Evolutionary conservation across 306 rosid genomes (phyloP).

Genomic region (Canavalia gladiata): DNA sequence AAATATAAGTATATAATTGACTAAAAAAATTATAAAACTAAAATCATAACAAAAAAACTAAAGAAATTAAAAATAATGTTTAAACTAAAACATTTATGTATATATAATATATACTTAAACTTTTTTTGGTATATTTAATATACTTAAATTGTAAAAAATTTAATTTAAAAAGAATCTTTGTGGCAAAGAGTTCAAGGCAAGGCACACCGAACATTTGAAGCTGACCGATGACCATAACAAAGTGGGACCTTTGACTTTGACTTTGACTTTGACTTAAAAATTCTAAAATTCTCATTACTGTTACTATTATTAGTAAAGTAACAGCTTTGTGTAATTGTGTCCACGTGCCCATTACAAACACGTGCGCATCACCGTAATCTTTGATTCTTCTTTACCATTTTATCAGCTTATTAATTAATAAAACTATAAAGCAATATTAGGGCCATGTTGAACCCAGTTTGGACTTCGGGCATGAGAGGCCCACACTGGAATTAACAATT

Average conservation of each 20-base stretch:
- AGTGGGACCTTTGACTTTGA: conserved; percentile 48
- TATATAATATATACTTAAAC: too few species aligned
- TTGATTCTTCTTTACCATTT: background rate
- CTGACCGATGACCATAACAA: conserved; percentile 45
- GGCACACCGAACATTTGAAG: conserved; percentile 9
- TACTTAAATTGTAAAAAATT: background rate
- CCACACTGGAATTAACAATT: background rate
- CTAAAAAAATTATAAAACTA: too few species aligned
- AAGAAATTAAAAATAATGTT: too few species aligned
- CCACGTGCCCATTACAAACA: conserved; percentile 40
- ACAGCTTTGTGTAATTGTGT: background rate
- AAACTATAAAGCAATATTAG: too few species aligned
- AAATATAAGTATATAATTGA: too few species aligned
- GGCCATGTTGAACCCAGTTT: too few species aligned
- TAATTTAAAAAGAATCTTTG: background rate
- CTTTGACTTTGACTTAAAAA: conserved; percentile 48
- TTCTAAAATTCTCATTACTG: conserved; percentile 13
- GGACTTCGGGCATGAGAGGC: background rate
- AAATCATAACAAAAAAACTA: too few species aligned
- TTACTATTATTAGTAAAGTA: conserved; percentile 1
- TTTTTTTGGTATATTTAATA: background rate
- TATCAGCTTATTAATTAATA: background rate
- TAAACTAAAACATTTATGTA: too few species aligned
- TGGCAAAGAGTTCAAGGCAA: background rate
- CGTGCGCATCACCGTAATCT: conserved; percentile 47